Evolutionary conservation across 805 yeast species (phyloP), one percentile per base, ranked within the genome.

Genomic region (Phaffomyces antillensis): DNA sequence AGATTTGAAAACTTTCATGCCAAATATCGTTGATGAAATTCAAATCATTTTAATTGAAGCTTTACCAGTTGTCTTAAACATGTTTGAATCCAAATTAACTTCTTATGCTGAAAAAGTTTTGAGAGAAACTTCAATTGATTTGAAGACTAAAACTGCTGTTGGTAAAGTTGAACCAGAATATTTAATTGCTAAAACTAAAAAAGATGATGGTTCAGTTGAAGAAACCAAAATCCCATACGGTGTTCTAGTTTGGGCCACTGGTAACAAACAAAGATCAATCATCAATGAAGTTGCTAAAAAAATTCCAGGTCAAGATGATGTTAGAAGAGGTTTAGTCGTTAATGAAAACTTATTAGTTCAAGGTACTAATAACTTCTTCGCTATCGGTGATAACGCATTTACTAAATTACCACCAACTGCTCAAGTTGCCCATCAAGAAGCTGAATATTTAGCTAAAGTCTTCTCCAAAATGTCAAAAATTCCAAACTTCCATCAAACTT

Each of bases 361-460:
- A 59, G 98, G 98, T 62, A 75, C 88, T 37, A 74, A 74, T 56
- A 66, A 70, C 23, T 80, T 91, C 55, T 91, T 75, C 66, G 97
- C 96, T 41, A 69, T 90, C 46, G 98, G 98, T 64, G 98, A 90
- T 71, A 90, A 97, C 71, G 86, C 97, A 34, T 81, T 84, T 65
- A 73, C 77, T 49, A 86, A 86, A 63, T 81, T 79, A 56, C 93
- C 96, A 37, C 97, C 97, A 55, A 90, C 98, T 50, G 98, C 97
- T 24, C 97, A 90, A 74, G 97, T 89, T 45, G 98, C 98, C 36
- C 81, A 88, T 69, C 97, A 90, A 73, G 87, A 90, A 68, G 97
- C 96, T 64, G 72, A 74, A 46, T 90, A 77, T 68, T 76, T 90
- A 54, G 93, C 90, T 45, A 69, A 72, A 31, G 78, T 81, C 53